These are phyloP conservation scores for Scenedesmus sp. DNA, from an alignment of 163 green algal genomes.

Conservation along the genomic window DNA sequence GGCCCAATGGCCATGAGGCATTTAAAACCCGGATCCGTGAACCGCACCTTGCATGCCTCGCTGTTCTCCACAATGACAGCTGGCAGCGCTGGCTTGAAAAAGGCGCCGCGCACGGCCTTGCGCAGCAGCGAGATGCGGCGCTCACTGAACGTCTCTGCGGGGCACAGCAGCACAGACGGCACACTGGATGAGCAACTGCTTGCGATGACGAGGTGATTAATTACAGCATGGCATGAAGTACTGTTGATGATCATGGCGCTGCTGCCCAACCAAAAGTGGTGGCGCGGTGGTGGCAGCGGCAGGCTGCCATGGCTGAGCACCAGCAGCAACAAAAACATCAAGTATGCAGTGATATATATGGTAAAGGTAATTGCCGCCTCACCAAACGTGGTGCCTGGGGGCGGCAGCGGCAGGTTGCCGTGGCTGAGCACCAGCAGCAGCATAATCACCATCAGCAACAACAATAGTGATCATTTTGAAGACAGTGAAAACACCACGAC, in stretches of 20 bases:
- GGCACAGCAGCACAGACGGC: background rate
- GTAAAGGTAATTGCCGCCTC: background rate
- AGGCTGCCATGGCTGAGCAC: background rate
- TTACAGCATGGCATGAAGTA: no score
- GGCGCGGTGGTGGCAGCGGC: background rate
- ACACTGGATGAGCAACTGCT: no score
- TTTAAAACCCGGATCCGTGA: no score
- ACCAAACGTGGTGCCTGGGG: background rate
- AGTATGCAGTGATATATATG: background rate
- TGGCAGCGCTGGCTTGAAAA: constrained; percentile 61
- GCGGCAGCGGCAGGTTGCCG: background rate
- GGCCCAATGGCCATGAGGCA: no score
- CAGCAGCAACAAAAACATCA: background rate
- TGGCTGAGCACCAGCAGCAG: background rate
- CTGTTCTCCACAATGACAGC: constrained; percentile 65
- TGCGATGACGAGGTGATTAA: no score
- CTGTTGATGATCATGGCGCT: no score
- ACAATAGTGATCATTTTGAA: background rate
- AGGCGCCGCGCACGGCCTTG: constrained; percentile 48
- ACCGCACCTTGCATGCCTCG: constrained; percentile 58
- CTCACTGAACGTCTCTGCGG: constrained; percentile 62
- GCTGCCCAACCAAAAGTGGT: no score
- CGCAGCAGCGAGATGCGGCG: constrained; percentile 58
- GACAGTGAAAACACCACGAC: background rate
- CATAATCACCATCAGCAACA: background rate